A percentile compares a stretch with the other conserved stretches of the same genome.
Conservation (phyloP, 108 stramenopile genomes). For the Nitzschia putrida region DNA sequence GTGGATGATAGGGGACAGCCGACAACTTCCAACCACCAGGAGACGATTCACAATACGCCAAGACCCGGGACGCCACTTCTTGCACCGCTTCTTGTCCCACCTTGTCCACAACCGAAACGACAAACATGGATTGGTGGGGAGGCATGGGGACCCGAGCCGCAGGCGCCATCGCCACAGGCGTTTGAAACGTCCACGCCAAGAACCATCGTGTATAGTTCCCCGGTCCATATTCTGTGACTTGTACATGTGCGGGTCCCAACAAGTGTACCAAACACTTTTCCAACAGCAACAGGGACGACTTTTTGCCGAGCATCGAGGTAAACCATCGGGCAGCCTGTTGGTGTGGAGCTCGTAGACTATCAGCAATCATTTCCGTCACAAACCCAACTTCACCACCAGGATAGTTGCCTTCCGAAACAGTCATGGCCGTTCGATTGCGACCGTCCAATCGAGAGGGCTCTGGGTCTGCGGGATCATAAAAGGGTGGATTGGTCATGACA, state of each 20-base stretch:
- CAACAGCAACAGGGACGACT: constrained; percentile 46
- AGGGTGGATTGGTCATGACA: constrained; percentile 94
- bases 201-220: constrained; percentile 89
- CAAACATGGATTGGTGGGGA: not conserved
- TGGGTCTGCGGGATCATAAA: constrained; percentile 65
- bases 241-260: constrained; percentile 67
- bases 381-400: constrained; percentile 55
- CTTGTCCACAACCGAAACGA: no score
- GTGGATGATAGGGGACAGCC: not conserved
- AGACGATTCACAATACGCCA: constrained; percentile 33
- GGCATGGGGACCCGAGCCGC: constrained; percentile 13
- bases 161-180: constrained; percentile 27
- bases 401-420: constrained; percentile 67
- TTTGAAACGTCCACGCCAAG: constrained; percentile 85
- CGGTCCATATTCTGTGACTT: constrained; percentile 81
- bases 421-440: constrained; percentile 68
- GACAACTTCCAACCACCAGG: constrained; percentile 39
- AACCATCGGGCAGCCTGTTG: constrained; percentile 58
- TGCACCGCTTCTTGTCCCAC: not conserved
- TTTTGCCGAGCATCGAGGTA: constrained; percentile 82
- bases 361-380: constrained; percentile 54
- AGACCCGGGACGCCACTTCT: constrained; percentile 41
- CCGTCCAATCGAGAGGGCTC: constrained; percentile 63
- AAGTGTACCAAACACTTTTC: constrained; percentile 51
- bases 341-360: constrained; percentile 35